Conservation (phyloP, 805 yeast genomes). For the Yarrowia deformans region DNA sequence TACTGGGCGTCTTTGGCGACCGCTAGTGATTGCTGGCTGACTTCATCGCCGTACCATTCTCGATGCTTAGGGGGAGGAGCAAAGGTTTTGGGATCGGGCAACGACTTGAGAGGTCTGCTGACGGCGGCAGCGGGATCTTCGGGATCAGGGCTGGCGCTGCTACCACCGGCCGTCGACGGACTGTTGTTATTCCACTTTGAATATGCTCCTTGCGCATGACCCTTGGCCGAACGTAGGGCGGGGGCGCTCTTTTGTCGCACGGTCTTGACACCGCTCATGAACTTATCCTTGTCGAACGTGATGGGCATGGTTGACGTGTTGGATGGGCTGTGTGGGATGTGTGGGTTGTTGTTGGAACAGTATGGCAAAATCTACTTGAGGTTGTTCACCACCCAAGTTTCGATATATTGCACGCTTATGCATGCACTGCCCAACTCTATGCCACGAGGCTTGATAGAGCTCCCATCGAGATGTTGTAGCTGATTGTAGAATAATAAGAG, state of each 20-base stretch:
- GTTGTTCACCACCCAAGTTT: conserved; percentile 4
- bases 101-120: conserved; percentile 48
- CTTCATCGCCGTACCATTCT: conserved; percentile 49
- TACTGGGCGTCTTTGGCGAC: conserved; percentile 41
- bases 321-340: not conserved
- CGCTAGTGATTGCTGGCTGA: conserved; percentile 25
- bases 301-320: conserved; percentile 13
- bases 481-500: no score
- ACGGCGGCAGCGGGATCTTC: conserved; percentile 28
- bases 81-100: conserved; percentile 51
- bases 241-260: conserved; percentile 9
- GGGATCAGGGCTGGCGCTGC: not conserved
- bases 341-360: not conserved
- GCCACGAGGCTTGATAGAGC: not conserved
- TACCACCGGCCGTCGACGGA: not conserved
- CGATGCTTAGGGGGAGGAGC: conserved; percentile 59
- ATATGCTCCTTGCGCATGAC: conserved; percentile 7
- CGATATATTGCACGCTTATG: conserved; percentile 29
- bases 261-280: conserved; percentile 17
- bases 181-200: conserved; percentile 21
- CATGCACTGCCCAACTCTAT: conserved; percentile 38
- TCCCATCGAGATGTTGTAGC: no score
- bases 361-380: not conserved
- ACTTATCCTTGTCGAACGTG: conserved; percentile 33
- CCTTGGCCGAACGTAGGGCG: not conserved